Evolutionary conservation across 1,139 yeast species (phyloP), one percentile per base, ranked within the genome.

Genomic region (Magnusiomyces clavatus): DNA sequence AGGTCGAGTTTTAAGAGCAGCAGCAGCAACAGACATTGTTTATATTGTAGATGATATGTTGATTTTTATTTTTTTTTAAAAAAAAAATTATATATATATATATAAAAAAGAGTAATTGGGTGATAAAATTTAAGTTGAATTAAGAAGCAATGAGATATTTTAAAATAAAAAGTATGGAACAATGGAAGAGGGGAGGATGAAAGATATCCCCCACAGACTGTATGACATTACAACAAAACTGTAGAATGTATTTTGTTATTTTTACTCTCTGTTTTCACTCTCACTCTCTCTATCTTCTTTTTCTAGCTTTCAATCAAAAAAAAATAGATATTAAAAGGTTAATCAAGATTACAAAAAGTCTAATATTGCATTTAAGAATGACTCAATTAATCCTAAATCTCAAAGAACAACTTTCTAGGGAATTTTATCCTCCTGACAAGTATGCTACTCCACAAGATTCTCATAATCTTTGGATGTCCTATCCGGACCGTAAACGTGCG

Each of bases 401-500:
- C 44, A 29, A 34, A 24, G 4, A 29, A 10, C 44, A n/a, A 16
- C 40, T 37, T n/a, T 16, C 17, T 37, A 4, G 40, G 40, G 40
- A n/a, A 37, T 37, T n/a, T 11, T 37, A 37, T 16, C 40, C 13
- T 16, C 34, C 42, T 6, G 42, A 48, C 6, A 36, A 48, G 24
- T 39, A 47, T 2, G 31, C 43, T 2, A 35, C 43, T 10, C 46
- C 43, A 14, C 19, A 29, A 8, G 20, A 13, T 3, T 48, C 52
- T 12, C 48, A 48, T 34, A 10, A 41, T 17, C 20, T 79, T 6
- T 81, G 84, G 84, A 76, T 76, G 61, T 66, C 67, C 29, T 61
- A 80, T 13, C 85, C 84, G 1, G 66, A 73, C 1, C 54, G 69
- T 16, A 64, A 94, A 56, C 71, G 94, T 47, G 80, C 90, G 1